phyloP scores from a whole-genome alignment of 805 yeast genomes.

The Citeromyces matritensis region DNA sequence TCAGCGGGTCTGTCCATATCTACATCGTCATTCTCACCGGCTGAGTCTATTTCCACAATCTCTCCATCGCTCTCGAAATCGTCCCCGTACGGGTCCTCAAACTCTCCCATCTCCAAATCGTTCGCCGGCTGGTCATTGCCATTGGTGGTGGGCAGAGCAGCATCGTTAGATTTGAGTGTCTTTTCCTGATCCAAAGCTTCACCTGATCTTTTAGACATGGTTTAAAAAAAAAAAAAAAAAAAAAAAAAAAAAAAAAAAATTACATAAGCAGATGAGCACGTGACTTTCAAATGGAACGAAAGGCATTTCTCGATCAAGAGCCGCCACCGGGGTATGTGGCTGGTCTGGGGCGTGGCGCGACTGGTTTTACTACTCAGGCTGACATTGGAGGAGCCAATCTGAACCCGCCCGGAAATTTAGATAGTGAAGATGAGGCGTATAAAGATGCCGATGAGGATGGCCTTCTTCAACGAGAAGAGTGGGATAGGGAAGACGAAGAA shows the following conservation, averaged over 20 bases:
- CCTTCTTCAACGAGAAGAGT: not conserved
- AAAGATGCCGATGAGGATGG: constrained; percentile 11
- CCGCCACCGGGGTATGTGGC: constrained; percentile 88
- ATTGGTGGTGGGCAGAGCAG: too few species aligned
- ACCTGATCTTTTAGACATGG: constrained; percentile 19
- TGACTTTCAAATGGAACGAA: constrained; percentile 24
- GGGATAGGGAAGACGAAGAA: constrained; percentile 51
- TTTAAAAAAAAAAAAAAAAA: not conserved
- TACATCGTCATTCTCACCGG: constrained; percentile 32
- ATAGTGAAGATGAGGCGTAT: constrained; percentile 16
- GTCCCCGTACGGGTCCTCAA: constrained; percentile 82
- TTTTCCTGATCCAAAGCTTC: constrained; percentile 7
- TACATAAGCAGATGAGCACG: constrained; percentile 1
- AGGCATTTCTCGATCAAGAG: constrained; percentile 62
- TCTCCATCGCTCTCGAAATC: constrained; percentile 89
- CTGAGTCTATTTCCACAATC: constrained; percentile 62
- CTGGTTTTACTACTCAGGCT: constrained; percentile 81
- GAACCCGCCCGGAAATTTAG: constrained; percentile 13
- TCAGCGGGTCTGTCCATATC: constrained; percentile 16
- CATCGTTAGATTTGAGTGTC: constrained; percentile 3
- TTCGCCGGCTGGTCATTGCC: constrained; percentile 18
- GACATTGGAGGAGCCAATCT: constrained; percentile 42
- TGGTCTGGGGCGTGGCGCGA: constrained; percentile 91
- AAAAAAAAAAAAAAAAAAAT: not conserved
- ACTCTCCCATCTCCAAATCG: constrained; percentile 62